Base-by-base conservation (phyloP, 1,139 yeast genomes). In the Hemisphaericaspora xylanilytica region DNA sequence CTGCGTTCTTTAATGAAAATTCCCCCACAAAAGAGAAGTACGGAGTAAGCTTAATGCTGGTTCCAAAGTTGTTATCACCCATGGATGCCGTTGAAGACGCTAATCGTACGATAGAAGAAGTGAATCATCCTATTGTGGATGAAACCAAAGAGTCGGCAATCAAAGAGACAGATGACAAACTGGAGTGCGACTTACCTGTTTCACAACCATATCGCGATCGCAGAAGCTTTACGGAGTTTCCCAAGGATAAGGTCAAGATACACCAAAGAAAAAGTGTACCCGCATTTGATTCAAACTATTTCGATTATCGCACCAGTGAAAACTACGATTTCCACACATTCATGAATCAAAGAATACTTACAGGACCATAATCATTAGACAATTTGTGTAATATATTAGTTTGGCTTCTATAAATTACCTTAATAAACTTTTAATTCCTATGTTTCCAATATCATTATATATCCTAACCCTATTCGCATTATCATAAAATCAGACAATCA, bases 261-360 rank as follows among this genome's bases (percentile, higher is more conserved):
- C 11, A 17, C 7, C 15, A 28, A 6, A 20, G 37, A 17, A 40
- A 39, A 20, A 43, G 44, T 12, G 36, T 41, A 40, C 45, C 45
- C 17, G 31, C 33, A 2, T 5, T 38, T 8, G 48, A 45, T 15
- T 55, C 39, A 35, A 40, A 43, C 34, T 53, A 38, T 40, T 67
- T 66, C 42, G 73, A 69, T 42, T 68, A 69, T 42, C 43, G 60
- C 3, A 41, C 52, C 2, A 47, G 51, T 32, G 62, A 53, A 24
- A 54, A 50, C 29, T 66, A 67, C 44, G 71, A 68, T 48, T 68
- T 69, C 41, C 55, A 61, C 33, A 58, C 70, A 9, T 69, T 63
- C 42, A 66, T 68, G 61, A 58, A 59, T 36, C 66, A 61, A 42
- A 50, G 55, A 35, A 45, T 25, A 30, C 21, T 13, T n/a, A 14